Evolutionary conservation across 2,329 filamentous ascomycete genomes (phyloP).

Genomic region (Cytospora paraplurivora): DNA sequence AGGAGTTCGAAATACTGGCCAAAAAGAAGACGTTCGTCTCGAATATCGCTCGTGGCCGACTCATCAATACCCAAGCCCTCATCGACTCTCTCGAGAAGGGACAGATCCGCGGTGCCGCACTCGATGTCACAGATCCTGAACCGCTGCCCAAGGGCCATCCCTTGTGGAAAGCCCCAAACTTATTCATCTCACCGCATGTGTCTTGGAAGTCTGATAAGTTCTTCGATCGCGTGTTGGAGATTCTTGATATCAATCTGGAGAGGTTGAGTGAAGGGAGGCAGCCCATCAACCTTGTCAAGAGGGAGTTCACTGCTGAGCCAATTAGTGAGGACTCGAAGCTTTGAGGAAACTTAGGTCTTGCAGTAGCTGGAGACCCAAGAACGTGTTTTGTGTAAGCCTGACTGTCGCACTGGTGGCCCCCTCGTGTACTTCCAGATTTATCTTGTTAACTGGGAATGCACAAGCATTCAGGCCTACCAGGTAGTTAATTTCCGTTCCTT

Average conservation of each 20-base stretch:
- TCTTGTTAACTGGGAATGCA: too few relatives aligned
- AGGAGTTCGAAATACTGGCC: conserved; percentile 42
- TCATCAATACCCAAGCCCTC: conserved; percentile 48
- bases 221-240: not conserved
- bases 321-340: not conserved
- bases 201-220: not conserved
- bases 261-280: not conserved
- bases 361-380: not conserved
- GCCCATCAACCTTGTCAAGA: not conserved
- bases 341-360: not conserved
- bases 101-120: conserved; percentile 56
- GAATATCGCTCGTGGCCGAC: conserved; percentile 63
- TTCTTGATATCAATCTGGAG: not conserved
- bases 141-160: conserved; percentile 63
- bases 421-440: not conserved
- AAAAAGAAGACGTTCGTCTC: conserved; percentile 55
- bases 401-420: not conserved
- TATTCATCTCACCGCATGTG: conserved; percentile 49
- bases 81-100: conserved; percentile 52
- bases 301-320: not conserved
- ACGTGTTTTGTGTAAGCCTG: not conserved
- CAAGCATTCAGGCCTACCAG: too few relatives aligned
- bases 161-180: conserved; percentile 64
- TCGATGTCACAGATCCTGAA: conserved; percentile 73
- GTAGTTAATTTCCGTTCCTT: too few relatives aligned